Evolutionary conservation across 371 early-diverging fungal species (phyloP).

Genomic region (Nematocida sp.): DNA sequence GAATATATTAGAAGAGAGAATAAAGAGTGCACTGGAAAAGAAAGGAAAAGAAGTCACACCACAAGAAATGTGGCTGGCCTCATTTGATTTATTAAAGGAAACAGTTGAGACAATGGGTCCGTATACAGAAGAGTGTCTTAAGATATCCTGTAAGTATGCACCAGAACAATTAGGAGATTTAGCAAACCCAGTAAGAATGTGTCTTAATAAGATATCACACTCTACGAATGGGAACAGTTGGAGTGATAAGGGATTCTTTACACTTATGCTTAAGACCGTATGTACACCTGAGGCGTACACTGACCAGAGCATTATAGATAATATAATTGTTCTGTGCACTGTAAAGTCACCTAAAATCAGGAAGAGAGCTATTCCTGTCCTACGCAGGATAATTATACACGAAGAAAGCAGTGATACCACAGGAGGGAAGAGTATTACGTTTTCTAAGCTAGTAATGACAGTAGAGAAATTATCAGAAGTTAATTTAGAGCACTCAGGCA

Average conservation of each 20-base stretch:
- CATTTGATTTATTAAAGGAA: slow-evolving; percentile 39
- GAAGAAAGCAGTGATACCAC: slow-evolving; percentile 2
- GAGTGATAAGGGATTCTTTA: slow-evolving; percentile 23
- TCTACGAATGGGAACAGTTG: slow-evolving; percentile 2
- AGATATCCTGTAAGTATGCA: slow-evolving; percentile 7
- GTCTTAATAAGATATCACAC: slow-evolving; percentile 4
- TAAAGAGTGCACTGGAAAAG: slow-evolving; percentile 2
- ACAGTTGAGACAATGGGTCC: background rate
- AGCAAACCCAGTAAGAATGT: slow-evolving; percentile 21
- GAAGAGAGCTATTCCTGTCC: slow-evolving; percentile 42
- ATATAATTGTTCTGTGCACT: slow-evolving; percentile 12
- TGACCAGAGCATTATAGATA: slow-evolving; percentile 21
- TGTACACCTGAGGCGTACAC: slow-evolving; percentile 43
- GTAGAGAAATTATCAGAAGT: slow-evolving; percentile 1
- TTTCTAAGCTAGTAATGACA: slow-evolving; percentile 14
- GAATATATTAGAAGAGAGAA: slow-evolving; percentile 42
- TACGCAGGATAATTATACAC: slow-evolving; percentile 35
- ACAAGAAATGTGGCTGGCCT: slow-evolving; percentile 27
- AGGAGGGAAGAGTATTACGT: slow-evolving; percentile 24
- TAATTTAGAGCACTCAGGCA: slow-evolving; percentile 25
- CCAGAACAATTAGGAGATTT: slow-evolving; percentile 33
- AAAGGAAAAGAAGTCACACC: background rate
- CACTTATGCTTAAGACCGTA: slow-evolving; percentile 43
- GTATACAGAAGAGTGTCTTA: slow-evolving; percentile 25
- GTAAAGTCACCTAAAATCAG: slow-evolving; percentile 20